Conservation (phyloP, 495 filamentous ascomycete genomes). For the Annulohypoxylon nitens region DNA sequence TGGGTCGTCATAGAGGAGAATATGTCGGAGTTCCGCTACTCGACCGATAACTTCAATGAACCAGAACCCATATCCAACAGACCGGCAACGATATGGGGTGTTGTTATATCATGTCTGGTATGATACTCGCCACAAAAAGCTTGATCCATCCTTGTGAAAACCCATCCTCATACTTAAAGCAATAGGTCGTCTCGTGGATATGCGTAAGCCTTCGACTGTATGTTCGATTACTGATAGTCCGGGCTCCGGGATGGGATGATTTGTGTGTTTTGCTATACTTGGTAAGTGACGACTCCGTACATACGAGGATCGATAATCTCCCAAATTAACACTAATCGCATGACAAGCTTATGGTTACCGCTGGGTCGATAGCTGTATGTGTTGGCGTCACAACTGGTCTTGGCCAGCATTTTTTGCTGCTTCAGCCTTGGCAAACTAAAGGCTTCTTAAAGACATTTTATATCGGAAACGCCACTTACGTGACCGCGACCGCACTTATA, state of each 20-base stretch:
- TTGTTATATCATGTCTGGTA: slow-evolving; percentile 48
- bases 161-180: slow-evolving; percentile 13
- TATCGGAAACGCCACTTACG: slow-evolving; percentile 49
- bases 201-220: slow-evolving; percentile 51
- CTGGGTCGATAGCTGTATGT: slow-evolving; percentile 46
- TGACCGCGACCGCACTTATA: slow-evolving; percentile 50
- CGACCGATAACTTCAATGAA: slow-evolving; percentile 46
- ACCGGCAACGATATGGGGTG: slow-evolving; percentile 43
- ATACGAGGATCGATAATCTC: not conserved
- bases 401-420: slow-evolving; percentile 45
- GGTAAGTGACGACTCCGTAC: slow-evolving; percentile 28
- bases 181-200: slow-evolving; percentile 46
- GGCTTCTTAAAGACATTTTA: slow-evolving; percentile 49
- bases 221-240: slow-evolving; percentile 43
- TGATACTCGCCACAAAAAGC: slow-evolving; percentile 3
- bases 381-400: slow-evolving; percentile 41
- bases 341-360: slow-evolving; percentile 38
- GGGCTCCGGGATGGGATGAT: slow-evolving; percentile 53
- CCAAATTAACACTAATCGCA: slow-evolving; percentile 15
- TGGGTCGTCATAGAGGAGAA: slow-evolving; percentile 8
- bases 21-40: slow-evolving; percentile 44
- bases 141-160: not conserved
- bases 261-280: slow-evolving; percentile 51
- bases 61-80: slow-evolving; percentile 44
- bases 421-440: slow-evolving; percentile 29